Percentiles rank a stretch among this genome's conserved stretches.
These are phyloP conservation scores for Scenedesmus sp. DNA, from an alignment of 163 green algal species.

Conservation along the genomic window DNA sequence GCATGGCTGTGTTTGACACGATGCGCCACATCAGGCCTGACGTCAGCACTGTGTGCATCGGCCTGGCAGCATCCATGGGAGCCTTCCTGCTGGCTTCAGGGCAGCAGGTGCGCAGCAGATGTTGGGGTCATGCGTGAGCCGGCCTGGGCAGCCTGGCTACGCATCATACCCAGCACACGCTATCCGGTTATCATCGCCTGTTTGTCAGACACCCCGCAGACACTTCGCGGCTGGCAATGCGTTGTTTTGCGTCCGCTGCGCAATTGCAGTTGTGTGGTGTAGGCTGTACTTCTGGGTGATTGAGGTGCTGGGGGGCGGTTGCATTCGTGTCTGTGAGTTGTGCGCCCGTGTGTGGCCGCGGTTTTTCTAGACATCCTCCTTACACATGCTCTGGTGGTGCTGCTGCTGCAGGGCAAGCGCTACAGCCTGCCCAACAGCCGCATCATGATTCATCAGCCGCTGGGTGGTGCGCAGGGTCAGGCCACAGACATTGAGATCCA, in stretches of 20 bases:
- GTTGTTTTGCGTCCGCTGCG: not conserved
- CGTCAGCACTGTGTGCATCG: constrained; percentile 97
- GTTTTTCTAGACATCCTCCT: not conserved
- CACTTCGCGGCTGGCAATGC: not conserved
- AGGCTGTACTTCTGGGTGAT: not conserved
- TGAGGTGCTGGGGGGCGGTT: no score
- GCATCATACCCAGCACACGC: no score
- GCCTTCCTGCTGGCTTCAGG: constrained; percentile 95
- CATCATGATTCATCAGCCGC: constrained; percentile 99
- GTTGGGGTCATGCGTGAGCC: no score
- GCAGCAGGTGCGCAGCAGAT: constrained; percentile 70
- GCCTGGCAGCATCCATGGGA: constrained; percentile 97
- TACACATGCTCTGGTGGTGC: not conserved
- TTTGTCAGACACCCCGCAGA: no score
- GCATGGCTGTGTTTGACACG: constrained; percentile 99
- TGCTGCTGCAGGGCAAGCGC: constrained; percentile 91
- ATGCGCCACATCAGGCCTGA: constrained; percentile 98
- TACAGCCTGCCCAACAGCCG: constrained; percentile 97
- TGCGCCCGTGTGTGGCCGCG: not conserved
- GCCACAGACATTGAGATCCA: constrained; percentile 99
- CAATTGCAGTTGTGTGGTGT: no score
- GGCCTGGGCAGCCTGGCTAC: no score
- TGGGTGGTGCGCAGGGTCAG: constrained; percentile 98
- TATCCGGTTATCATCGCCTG: not conserved
- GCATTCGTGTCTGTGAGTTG: no score